Percentiles rank a stretch among this genome's conserved stretches.
Evolutionary conservation across 2,329 filamentous ascomycete species (phyloP).

Genomic region (Metarhizium anisopliae): DNA sequence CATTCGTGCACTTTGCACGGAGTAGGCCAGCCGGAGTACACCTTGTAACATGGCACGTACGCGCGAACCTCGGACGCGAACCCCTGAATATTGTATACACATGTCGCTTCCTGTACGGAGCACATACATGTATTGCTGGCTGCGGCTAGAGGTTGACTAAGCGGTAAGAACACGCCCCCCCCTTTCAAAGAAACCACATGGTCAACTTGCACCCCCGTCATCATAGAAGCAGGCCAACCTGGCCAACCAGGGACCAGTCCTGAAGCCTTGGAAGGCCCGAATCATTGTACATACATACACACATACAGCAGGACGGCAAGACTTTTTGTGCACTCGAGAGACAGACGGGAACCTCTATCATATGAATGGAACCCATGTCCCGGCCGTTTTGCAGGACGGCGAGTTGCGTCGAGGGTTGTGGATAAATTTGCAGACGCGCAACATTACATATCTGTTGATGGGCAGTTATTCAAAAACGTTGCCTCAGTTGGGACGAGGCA

Average conservation of each 20-base stretch:
- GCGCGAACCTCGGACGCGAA: not conserved
- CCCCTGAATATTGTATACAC: not conserved
- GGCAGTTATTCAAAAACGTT: not conserved
- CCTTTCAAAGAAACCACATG: not conserved
- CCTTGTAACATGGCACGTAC: not conserved
- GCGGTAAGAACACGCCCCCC: not conserved
- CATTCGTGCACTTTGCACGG: not conserved
- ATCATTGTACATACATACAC: not conserved
- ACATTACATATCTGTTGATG: not conserved
- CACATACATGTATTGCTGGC: not conserved
- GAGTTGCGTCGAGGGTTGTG: not conserved
- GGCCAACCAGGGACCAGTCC: not conserved
- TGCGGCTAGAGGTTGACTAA: not conserved
- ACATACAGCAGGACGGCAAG: not conserved
- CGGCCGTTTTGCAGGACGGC: not conserved
- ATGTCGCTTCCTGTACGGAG: not conserved
- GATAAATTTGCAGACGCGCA: not conserved
- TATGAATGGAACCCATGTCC: not conserved
- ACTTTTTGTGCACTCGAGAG: too few species aligned
- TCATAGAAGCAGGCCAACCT: not conserved
- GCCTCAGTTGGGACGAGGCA: not conserved
- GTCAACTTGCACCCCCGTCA: not conserved
- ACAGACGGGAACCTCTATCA: not conserved
- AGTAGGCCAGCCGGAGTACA: not conserved
- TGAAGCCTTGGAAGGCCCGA: not conserved